Evolutionary conservation across 2,329 filamentous ascomycete genomes (phyloP).

Genomic region (Penicillium sp.): DNA sequence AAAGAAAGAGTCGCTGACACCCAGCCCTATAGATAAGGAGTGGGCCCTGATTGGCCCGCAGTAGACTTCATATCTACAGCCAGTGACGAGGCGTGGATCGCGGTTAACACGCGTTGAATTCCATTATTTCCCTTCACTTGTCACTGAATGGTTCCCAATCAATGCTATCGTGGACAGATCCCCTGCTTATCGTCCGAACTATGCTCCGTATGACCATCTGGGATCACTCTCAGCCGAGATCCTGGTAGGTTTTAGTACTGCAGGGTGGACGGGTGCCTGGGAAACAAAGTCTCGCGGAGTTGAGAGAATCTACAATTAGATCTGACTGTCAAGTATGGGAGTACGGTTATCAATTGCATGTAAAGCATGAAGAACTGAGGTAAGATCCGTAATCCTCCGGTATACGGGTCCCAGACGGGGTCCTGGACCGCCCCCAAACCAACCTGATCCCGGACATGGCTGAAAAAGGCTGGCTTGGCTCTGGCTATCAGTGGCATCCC

Average conservation of each 20-base stretch:
- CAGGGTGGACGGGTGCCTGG: background rate
- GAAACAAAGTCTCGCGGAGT: too few relatives aligned
- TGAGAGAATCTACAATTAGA: background rate
- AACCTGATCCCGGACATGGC: conserved; percentile 10
- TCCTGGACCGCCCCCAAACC: conserved; percentile 6
- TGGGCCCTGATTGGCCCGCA: conserved; percentile 25
- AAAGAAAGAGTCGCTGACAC: background rate
- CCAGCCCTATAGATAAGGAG: conserved; percentile 17
- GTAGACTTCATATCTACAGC: conserved; percentile 30
- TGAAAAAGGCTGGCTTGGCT: conserved; percentile 17
- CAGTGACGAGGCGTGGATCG: conserved; percentile 14
- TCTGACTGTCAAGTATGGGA: background rate
- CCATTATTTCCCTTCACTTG: conserved; percentile 18
- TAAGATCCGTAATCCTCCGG: conserved; percentile 21
- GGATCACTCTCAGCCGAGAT: background rate
- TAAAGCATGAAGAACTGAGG: background rate
- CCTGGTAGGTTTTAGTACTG: background rate
- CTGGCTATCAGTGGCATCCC: conserved; percentile 14
- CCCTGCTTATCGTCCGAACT: background rate
- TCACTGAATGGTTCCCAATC: conserved; percentile 14
- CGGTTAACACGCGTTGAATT: background rate
- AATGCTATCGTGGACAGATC: conserved; percentile 18
- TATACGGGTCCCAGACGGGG: conserved; percentile 1
- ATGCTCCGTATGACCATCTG: too few relatives aligned
- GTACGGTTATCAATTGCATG: background rate